Evolutionary conservation across 257 asterid genomes (phyloP), one percentile per base, ranked within the genome.

Genomic region (Linderniella brevidens): DNA sequence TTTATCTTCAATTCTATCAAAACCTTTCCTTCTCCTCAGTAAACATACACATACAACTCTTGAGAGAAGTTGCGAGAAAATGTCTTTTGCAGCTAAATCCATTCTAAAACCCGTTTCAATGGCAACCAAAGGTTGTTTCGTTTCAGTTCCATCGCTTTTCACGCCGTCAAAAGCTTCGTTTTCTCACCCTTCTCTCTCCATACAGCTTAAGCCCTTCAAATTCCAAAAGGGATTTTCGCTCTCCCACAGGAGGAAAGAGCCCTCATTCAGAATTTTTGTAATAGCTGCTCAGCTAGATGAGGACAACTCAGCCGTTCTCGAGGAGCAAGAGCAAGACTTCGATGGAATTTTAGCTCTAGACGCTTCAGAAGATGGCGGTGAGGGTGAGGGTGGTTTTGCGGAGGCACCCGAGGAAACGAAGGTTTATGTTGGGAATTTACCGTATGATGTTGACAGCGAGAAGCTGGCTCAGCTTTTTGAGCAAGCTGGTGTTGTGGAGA

Each of bases 401-500:
- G 93, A 79, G 60, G 83, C 87, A 8, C 55, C 78, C 8, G 97
- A 87, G 64, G 96, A 74, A 19, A 92, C 96, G 0, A 82, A 79
- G 62, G 43, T 90, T 66, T 90, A 66, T 56, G 92, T 90, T 49
- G 99, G 99, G 35, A 90, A 90, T 66, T 68, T 90, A 70, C 77
- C 94, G 0, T 90, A 67, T 57, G 93, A 82, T 19, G 68, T 90
- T 1, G 93, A 75, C 25, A 57, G 79, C 62, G 84, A 57, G 50
- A 52, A 48, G 29, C 58, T 90, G 74, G 99, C 96, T 51, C 64
- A 64, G 40, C 50, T 90, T 53, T 85, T 90, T 48, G 71, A 68
- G 48, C 74, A 56, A 60, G 96, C 96, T 42, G 99, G 99, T 55
- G 78, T 73, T 42, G 99, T 90, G 32, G 96, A 90, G 52, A 72